Conservation (phyloP, 768 basidiomycete genomes). For the Fomitopsis pulvina region DNA sequence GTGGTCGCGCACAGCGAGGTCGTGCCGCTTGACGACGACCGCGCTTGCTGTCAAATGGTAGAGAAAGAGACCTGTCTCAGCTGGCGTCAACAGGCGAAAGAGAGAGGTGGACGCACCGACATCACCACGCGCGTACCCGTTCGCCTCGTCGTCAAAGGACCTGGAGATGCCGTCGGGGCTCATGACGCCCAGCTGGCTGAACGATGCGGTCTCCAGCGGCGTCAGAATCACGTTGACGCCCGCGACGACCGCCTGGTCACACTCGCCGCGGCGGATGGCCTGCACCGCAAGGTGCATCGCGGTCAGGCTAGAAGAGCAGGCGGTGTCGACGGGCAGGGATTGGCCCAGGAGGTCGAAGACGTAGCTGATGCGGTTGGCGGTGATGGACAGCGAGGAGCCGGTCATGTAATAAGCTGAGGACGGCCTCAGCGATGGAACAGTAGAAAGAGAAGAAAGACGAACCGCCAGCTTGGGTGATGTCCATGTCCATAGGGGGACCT, state of each 20-base stretch:
- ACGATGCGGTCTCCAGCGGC: constrained; percentile 24
- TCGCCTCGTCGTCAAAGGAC: constrained; percentile 34
- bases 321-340: constrained; percentile 40
- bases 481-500: constrained; percentile 2
- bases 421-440: neutral
- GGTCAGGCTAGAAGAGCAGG: constrained; percentile 30
- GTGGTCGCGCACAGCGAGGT: constrained; percentile 24
- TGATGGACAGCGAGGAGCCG: constrained; percentile 10
- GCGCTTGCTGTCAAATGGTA: constrained; percentile 28
- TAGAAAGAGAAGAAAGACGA: neutral
- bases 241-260: constrained; percentile 41
- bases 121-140: constrained; percentile 28
- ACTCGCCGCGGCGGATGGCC: constrained; percentile 36
- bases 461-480: constrained; percentile 3
- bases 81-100: neutral
- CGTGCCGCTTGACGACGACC: constrained; percentile 28
- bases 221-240: constrained; percentile 28
- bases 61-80: constrained; percentile 11
- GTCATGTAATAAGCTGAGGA: constrained; percentile 7
- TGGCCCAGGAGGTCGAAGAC: constrained; percentile 35
- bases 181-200: constrained; percentile 31
- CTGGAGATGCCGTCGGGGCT: constrained; percentile 34
- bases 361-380: constrained; percentile 29
- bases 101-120: neutral
- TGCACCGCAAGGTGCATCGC: constrained; percentile 44